Base-by-base conservation (phyloP, 805 yeast genomes). In the Suhomyces prunicola region DNA sequence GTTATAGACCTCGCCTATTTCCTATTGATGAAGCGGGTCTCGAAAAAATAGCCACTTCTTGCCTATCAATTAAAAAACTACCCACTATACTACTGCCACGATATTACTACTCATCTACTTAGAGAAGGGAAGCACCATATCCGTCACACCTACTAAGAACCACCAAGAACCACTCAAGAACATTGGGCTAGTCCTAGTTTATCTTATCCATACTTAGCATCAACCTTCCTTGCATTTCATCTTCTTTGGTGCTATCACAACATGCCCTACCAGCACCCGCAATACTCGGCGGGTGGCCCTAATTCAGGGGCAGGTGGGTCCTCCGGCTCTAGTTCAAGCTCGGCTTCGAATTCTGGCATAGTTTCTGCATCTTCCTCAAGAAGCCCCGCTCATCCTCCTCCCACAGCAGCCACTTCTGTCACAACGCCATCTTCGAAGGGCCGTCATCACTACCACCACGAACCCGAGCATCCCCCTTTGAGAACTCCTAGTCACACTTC, bases 351-450 rank as follows among this genome's bases (percentile, higher is more conserved):
- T 24, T 35, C 31, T 10, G 44, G n/a, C 44, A 12, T 23, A 7
- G 46, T 17, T 12, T 35, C 49, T 2, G 33, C 47, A 8, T 26
- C 46, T 24, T 46, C 48, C 26, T 19, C 40, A 10, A 22, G 22
- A 31, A 22, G 41, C 23, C 41, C 41, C 6, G 48, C 10, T 7
- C 19, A 50, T 26, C 52, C 48, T n/a, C 47, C 48, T 17, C n/a
- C 9, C 27, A 44, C 53, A 8, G 48, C 48, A 12, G 13, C 49
- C 40, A 45, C 48, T 15, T 50, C 49, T 9, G 53, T 50, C n/a
- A 50, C 53, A 5, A 50, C 53, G n/a, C 53, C 53, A 13, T 50
- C 53, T 8, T 50, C 53, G 5, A 50, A 50, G 9, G 12, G 35
- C 42, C 42, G 42, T 39, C 24, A 39, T n/a, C 27, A 42, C 8